Conservation (phyloP, 768 basidiomycete genomes). For the Boletus reticuloceps region DNA sequence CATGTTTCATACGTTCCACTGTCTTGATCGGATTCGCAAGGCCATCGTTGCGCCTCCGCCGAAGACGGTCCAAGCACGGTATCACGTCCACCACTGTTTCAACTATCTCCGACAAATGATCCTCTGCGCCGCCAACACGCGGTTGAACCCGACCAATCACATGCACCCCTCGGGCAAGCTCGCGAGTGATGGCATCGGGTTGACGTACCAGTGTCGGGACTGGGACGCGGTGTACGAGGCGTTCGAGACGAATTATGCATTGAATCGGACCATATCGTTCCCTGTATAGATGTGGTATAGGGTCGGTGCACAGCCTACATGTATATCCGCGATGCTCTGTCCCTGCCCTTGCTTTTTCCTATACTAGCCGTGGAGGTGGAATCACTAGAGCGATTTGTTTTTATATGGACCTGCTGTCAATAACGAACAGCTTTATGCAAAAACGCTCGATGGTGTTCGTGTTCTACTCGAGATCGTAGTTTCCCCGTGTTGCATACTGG, state of each 20-base stretch:
- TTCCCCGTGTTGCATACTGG: too few species aligned
- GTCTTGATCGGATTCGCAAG: constrained; percentile 36
- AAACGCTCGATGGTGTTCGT: too few species aligned
- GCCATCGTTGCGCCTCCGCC: constrained; percentile 11
- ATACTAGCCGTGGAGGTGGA: too few species aligned
- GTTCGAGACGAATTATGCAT: constrained; percentile 17
- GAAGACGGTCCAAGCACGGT: neutral
- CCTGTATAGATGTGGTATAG: neutral
- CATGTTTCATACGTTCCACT: constrained; percentile 42
- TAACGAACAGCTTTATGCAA: too few species aligned
- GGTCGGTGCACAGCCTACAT: too few species aligned
- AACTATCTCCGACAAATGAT: constrained; percentile 41
- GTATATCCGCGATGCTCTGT: too few species aligned
- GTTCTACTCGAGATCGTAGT: too few species aligned
- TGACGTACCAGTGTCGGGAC: constrained; percentile 21
- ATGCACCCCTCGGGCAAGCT: constrained; percentile 6
- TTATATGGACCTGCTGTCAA: too few species aligned
- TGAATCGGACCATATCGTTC: constrained; percentile 20
- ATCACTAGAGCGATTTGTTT: too few species aligned
- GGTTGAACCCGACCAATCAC: constrained; percentile 26
- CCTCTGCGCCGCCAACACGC: constrained; percentile 34
- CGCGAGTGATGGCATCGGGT: constrained; percentile 21
- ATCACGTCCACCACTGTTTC: constrained; percentile 34
- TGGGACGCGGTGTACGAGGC: constrained; percentile 22
- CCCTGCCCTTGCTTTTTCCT: too few species aligned